Conservation (phyloP, 1,284 basidiomycete genomes). For the Marasmius sp. region DNA sequence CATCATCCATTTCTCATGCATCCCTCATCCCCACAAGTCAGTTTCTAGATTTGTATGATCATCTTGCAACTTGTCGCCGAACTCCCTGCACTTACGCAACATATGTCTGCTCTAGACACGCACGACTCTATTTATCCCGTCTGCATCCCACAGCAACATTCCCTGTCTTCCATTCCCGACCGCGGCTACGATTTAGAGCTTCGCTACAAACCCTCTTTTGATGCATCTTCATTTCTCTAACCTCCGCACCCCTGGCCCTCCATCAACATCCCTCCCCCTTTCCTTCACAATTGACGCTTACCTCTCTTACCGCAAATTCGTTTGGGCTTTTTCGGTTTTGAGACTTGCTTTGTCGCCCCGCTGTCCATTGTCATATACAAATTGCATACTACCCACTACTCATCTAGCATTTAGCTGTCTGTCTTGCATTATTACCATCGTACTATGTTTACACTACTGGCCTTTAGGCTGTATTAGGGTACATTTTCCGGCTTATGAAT, state of each 20-base stretch:
- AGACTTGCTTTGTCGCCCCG: too few species aligned
- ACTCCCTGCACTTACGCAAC: too few species aligned
- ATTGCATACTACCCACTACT: background rate
- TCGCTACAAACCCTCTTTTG: background rate
- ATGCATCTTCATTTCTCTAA: background rate
- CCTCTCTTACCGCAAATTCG: background rate
- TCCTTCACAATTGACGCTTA: background rate
- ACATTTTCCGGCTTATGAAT: background rate
- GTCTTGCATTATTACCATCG: background rate
- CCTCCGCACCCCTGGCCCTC: background rate
- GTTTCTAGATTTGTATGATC: background rate
- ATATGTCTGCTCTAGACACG: too few species aligned
- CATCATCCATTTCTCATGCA: too few species aligned
- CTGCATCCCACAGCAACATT: too few species aligned
- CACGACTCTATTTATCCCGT: too few species aligned
- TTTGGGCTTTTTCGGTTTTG: background rate
- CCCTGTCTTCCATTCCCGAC: too few species aligned
- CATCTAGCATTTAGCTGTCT: background rate
- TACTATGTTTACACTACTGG: background rate
- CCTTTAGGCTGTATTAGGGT: background rate
- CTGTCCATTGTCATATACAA: background rate
- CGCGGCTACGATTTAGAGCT: background rate
- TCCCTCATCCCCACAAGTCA: background rate
- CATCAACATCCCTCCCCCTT: background rate
- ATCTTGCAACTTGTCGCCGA: background rate